Percentiles rank a stretch among this genome's conserved stretches.
Conservation (phyloP, 768 basidiomycete genomes). For the Boletus tomentosulus region DNA sequence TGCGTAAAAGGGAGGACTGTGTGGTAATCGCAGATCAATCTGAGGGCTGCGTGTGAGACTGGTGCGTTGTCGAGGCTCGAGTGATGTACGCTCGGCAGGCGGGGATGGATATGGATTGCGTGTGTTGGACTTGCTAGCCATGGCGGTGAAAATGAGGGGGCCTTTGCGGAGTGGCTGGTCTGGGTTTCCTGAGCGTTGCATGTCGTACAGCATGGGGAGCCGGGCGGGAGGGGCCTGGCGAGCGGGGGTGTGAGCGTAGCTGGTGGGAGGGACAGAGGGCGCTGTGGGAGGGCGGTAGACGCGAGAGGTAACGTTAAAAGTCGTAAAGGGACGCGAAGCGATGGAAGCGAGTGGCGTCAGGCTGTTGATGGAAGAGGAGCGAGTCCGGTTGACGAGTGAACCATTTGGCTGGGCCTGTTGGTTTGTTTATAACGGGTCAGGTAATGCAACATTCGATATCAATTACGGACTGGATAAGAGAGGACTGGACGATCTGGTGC, state of each 20-base stretch:
- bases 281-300: slow-evolving; percentile 10
- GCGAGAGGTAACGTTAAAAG: slow-evolving; percentile 1
- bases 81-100: slow-evolving; percentile 18
- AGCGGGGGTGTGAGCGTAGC: slow-evolving; percentile 11
- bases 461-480: slow-evolving; percentile 20
- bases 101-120: slow-evolving; percentile 27
- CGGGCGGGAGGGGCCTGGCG: slow-evolving; percentile 5
- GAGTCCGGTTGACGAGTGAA: background rate
- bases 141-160: slow-evolving; percentile 63
- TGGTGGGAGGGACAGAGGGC: slow-evolving; percentile 14
- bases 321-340: slow-evolving; percentile 11
- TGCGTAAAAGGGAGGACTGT: slow-evolving; percentile 1
- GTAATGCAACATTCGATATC: slow-evolving; percentile 3
- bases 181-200: slow-evolving; percentile 15
- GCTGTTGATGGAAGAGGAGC: slow-evolving; percentile 1
- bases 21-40: background rate
- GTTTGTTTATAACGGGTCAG: slow-evolving; percentile 28
- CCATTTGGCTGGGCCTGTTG: slow-evolving; percentile 9
- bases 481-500: background rate
- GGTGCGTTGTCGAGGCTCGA: slow-evolving; percentile 5
- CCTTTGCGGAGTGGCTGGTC: slow-evolving; percentile 36
- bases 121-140: slow-evolving; percentile 29
- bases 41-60: background rate
- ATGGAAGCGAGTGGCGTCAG: background rate
- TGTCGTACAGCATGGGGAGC: slow-evolving; percentile 19